Evolutionary conservation across 441 rosid genomes (phyloP).

Genomic region (Rhodomyrtus psidioides): DNA sequence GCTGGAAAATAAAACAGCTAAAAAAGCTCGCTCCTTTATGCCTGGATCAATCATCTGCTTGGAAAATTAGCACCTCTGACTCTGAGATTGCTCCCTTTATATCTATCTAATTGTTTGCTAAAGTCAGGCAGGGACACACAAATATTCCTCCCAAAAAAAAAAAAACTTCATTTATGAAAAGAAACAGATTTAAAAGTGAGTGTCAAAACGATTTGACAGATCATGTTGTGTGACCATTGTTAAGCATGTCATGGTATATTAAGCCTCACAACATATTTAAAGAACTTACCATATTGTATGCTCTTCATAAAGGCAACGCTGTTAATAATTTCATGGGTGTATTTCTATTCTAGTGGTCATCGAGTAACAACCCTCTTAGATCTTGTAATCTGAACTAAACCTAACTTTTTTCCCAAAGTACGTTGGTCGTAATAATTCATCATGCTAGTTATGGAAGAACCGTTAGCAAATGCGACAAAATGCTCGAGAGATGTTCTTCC

Average conservation of each 20-base stretch:
- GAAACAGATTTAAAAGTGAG: not conserved
- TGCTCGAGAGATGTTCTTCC: not conserved
- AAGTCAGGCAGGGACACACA: not conserved
- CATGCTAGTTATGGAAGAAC: not conserved
- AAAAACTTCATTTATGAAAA: not conserved
- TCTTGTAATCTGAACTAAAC: not conserved
- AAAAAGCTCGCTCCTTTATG: not conserved
- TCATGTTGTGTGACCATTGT: not conserved
- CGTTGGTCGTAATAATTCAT: not conserved
- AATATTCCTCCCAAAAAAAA: not conserved
- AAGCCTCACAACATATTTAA: not conserved
- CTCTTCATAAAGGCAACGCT: not conserved
- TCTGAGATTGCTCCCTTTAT: not conserved
- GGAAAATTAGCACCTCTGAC: not conserved
- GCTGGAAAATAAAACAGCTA: not conserved
- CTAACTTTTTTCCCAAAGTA: not conserved
- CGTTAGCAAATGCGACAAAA: not conserved
- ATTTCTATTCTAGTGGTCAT: not conserved
- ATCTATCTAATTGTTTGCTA: not conserved
- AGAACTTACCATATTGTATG: not conserved
- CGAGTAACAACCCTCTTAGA: not conserved
- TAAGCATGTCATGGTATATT: not conserved
- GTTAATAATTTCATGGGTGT: not conserved
- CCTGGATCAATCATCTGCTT: not conserved
- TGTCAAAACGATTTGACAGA: not conserved